Evolutionary conservation across 495 filamentous ascomycete genomes (phyloP).

Genomic region (Tuber melanosporum): DNA sequence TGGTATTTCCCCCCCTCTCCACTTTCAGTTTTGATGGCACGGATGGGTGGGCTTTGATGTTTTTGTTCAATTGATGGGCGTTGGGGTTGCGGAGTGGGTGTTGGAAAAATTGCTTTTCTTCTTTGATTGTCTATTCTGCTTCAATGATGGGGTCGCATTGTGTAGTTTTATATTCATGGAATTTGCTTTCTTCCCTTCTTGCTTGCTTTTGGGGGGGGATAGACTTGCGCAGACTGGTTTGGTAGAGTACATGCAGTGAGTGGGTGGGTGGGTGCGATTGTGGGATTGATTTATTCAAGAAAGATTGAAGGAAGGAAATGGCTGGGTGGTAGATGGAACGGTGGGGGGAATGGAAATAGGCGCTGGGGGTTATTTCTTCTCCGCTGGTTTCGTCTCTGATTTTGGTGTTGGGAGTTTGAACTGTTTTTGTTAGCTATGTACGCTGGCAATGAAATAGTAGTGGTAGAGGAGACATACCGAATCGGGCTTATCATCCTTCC

Average conservation of each 20-base stretch:
- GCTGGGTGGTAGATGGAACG: background rate
- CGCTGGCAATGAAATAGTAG: constrained; percentile 16
- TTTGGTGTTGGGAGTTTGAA: constrained; percentile 95
- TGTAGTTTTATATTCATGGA: background rate
- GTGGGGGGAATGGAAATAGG: background rate
- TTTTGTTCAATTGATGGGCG: constrained; percentile 1
- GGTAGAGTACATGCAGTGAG: background rate
- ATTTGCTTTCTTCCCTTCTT: background rate
- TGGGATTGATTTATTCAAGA: background rate
- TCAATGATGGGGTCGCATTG: background rate
- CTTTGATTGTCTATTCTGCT: background rate
- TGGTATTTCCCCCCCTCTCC: background rate
- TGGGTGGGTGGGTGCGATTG: background rate
- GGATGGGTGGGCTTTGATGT: background rate
- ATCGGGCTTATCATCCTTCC: constrained; percentile 72
- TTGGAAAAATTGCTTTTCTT: background rate
- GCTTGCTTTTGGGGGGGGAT: background rate
- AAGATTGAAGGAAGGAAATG: background rate
- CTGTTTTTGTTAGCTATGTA: constrained; percentile 33
- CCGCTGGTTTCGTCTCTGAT: constrained; percentile 68
- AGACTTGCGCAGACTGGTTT: background rate
- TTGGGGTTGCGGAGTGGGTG: background rate
- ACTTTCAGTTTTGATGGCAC: background rate
- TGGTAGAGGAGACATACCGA: constrained; percentile 47
- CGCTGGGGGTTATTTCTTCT: constrained; percentile 69